Evolutionary conservation across 352 stramenopile species (phyloP).

Genomic region (Pythium sp.): DNA sequence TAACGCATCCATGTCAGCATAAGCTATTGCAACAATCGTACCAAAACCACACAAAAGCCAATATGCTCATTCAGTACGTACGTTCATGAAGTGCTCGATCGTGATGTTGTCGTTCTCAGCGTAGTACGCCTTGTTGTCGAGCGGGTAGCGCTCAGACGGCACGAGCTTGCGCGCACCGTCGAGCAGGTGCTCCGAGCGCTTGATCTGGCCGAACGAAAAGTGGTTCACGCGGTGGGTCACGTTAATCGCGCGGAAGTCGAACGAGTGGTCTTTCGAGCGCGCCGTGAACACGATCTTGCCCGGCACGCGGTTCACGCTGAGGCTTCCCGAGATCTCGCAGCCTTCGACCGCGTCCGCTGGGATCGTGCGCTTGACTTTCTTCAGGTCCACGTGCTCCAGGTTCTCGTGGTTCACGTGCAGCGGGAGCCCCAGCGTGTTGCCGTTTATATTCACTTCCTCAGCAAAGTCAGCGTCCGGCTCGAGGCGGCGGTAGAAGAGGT

Average conservation of each 20-base stretch:
- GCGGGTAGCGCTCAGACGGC: conserved; percentile 58
- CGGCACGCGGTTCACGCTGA: conserved; percentile 77
- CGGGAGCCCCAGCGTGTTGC: conserved; percentile 42
- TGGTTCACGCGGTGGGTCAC: conserved; percentile 73
- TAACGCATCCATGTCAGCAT: neutral
- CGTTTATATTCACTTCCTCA: conserved; percentile 68
- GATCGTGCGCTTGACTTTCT: conserved; percentile 38
- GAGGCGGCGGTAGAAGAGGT: conserved; percentile 77
- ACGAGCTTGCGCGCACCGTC: conserved; percentile 37
- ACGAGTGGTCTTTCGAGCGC: conserved; percentile 65
- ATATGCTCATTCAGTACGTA: conserved; percentile 39
- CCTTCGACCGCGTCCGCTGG: conserved; percentile 47
- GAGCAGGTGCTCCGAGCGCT: conserved; percentile 56
- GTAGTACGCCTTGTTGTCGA: conserved; percentile 55
- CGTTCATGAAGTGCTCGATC: conserved; percentile 81
- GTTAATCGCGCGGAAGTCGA: conserved; percentile 59
- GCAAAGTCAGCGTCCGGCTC: conserved; percentile 79
- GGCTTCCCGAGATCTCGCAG: conserved; percentile 75
- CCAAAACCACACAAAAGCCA: conserved; percentile 6
- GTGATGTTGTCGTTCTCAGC: conserved; percentile 70
- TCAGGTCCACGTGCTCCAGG: conserved; percentile 42
- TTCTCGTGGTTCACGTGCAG: conserved; percentile 62
- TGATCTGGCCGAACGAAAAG: conserved; percentile 85
- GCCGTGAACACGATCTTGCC: conserved; percentile 69
- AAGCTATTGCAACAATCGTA: neutral